A percentile compares a stretch with the other conserved stretches of the same genome.
Conservation (phyloP, 2,329 filamentous ascomycete species). For the Colletotrichum godetiae region DNA sequence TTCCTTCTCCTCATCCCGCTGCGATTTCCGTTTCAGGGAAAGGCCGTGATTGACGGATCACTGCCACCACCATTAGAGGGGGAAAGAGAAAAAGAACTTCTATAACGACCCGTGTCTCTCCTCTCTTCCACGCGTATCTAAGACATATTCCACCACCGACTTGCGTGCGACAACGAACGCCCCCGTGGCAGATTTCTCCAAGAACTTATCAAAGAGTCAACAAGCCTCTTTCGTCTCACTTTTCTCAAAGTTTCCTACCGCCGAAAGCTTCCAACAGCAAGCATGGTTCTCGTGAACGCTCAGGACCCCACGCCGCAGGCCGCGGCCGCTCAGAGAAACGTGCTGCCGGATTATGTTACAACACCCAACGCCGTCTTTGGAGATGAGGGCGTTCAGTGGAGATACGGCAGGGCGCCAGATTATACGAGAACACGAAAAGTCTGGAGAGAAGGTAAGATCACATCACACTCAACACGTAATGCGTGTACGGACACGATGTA, state of each 20-base stretch:
- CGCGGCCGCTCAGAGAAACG: not conserved
- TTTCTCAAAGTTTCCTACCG: not conserved
- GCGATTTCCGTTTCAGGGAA: constrained; percentile 22
- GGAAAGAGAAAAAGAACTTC: not conserved
- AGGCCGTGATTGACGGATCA: not conserved
- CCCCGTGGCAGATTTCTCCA: not conserved
- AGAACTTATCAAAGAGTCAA: constrained; percentile 7
- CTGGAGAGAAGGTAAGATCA: constrained; percentile 64
- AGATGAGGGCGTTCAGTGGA: constrained; percentile 27
- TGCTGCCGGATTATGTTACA: constrained; percentile 27
- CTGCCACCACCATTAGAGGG: constrained; percentile 2
- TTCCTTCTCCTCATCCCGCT: not conserved
- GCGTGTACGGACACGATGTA: not conserved
- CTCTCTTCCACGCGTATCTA: constrained; percentile 11
- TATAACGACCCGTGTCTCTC: constrained; percentile 16
- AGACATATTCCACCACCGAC: constrained; percentile 16
- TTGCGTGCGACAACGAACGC: constrained; percentile 3
- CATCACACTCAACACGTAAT: not conserved
- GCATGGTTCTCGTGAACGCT: constrained; percentile 18
- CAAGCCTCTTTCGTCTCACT: not conserved
- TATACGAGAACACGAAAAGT: constrained; percentile 72
- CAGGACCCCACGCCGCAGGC: constrained; percentile 19
- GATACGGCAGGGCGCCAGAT: constrained; percentile 56
- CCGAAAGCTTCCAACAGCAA: not conserved
- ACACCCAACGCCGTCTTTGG: constrained; percentile 29